Base-by-base conservation (phyloP, 345 rosid genomes). In the Eutrema heterophyllum region DNA sequence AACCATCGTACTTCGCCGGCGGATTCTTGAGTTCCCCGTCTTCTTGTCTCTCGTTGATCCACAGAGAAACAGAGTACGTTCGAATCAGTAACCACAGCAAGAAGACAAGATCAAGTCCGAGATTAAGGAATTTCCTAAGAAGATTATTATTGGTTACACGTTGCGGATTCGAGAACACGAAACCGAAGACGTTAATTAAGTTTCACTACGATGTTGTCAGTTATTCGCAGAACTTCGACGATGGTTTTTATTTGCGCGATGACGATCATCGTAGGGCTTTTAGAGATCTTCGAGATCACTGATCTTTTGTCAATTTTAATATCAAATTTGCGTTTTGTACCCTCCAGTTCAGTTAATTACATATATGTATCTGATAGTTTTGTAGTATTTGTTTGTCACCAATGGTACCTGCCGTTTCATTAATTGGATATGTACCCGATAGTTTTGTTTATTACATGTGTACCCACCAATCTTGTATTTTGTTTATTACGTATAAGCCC, bases 191-290 rank as follows among this genome's bases (percentile, higher is more conserved):
- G 7, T 64, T 84, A 64, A 80, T 93, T 27, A 24, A 65, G 43
- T 89, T 87, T 61, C 93, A 82, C 45, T 92, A 89, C 41, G 97
- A 92, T 38, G 92, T 86, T 35, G 85, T 85, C 64, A 92, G 97
- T 77, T 92, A 92, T 63, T 79, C 90, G 0, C 89, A 83, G 83
- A 92, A 92, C 26, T 92, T 92, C 38, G 97, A 92, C 39, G 92
- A 92, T 52, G 89, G 92, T 8, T 72, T 54, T 18, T 76, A 73
- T 49, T 35, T 68, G 13, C 74, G 38, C 6, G 73, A 75, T 53
- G 58, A 44, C 61, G 67, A 74, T 66, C 24, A 1, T 1, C 72
- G 11, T 51, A 75, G 9, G 18, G 40, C 11, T 50, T 74, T 45
- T n/a, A 56, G 66, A 66, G 65, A 45, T 68, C 32, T 40, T 16